Percentiles rank a stretch among this genome's conserved stretches.
Conservation (phyloP, 768 basidiomycete species). For the Leccinum olivaceopallidum region DNA sequence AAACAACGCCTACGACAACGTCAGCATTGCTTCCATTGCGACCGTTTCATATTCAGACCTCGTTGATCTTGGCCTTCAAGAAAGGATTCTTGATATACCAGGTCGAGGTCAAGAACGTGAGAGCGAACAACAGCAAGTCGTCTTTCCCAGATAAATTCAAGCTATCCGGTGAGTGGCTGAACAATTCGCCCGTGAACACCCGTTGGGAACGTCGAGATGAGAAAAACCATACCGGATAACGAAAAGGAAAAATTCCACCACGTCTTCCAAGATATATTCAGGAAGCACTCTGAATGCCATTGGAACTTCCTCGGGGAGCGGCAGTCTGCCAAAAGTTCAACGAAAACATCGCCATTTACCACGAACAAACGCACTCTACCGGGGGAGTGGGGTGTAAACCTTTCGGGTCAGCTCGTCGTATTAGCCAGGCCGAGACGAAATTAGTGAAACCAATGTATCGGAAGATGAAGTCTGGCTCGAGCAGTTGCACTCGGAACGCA, state of each 20-base stretch:
- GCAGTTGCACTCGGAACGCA: slow-evolving; percentile 81
- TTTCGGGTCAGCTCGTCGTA: slow-evolving; percentile 83
- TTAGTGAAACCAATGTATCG: slow-evolving; percentile 81
- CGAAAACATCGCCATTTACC: background rate
- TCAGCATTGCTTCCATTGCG: slow-evolving; percentile 5
- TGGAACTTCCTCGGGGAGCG: slow-evolving; percentile 83
- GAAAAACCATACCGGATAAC: slow-evolving; percentile 62
- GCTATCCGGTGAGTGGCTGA: slow-evolving; percentile 71
- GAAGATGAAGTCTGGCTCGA: slow-evolving; percentile 83
- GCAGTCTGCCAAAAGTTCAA: slow-evolving; percentile 55
- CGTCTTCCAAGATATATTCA: slow-evolving; percentile 92
- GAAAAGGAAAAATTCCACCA: slow-evolving; percentile 87
- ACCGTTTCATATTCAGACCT: slow-evolving; percentile 49
- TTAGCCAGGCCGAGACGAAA: slow-evolving; percentile 92
- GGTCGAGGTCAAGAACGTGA: slow-evolving; percentile 91
- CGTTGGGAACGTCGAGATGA: background rate
- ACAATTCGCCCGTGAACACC: slow-evolving; percentile 5
- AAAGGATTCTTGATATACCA: slow-evolving; percentile 99
- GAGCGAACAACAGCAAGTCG: slow-evolving; percentile 80
- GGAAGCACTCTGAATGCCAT: slow-evolving; percentile 85
- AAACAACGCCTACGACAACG: slow-evolving; percentile 59
- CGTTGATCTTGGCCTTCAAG: slow-evolving; percentile 93
- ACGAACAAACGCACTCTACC: slow-evolving; percentile 54
- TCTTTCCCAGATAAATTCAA: slow-evolving; percentile 84
- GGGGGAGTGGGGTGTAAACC: slow-evolving; percentile 70